Evolutionary conservation across 2,329 filamentous ascomycete genomes (phyloP).

Genomic region (Aspergillus terreus): DNA sequence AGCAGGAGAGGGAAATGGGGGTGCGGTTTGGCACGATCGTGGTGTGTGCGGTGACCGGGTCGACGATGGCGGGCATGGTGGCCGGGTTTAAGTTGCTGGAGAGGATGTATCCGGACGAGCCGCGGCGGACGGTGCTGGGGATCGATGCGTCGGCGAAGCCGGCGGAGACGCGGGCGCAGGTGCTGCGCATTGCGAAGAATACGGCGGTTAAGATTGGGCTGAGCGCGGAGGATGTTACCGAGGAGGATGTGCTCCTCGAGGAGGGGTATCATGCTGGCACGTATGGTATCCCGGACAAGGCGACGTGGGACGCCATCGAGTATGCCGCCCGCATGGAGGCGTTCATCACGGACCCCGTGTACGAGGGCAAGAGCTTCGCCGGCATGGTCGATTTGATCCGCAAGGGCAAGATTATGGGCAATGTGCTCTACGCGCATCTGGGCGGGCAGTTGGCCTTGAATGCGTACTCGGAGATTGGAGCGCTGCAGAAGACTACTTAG

Average conservation of each 20-base stretch:
- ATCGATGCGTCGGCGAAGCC: conserved; percentile 62
- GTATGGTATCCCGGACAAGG: conserved; percentile 65
- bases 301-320: conserved; percentile 65
- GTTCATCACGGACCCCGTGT: conserved; percentile 72
- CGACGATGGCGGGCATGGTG: conserved; percentile 68
- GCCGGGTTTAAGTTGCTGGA: conserved; percentile 67
- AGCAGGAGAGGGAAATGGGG: conserved; percentile 59
- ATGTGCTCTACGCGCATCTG: conserved; percentile 68
- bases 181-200: conserved; percentile 62
- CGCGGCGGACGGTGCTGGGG: conserved; percentile 57
- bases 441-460: conserved; percentile 68
- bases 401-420: conserved; percentile 60
- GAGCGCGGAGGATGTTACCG: conserved; percentile 56
- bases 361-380: conserved; percentile 71
- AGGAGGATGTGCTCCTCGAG: conserved; percentile 61
- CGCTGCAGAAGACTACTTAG: conserved; percentile 6
- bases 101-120: conserved; percentile 38
- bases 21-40: conserved; percentile 66
- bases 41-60: conserved; percentile 69
- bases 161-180: conserved; percentile 60
- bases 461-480: conserved; percentile 55
- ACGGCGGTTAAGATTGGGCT: conserved; percentile 64
- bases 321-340: conserved; percentile 66
- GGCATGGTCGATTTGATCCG: conserved; percentile 67
- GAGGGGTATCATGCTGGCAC: conserved; percentile 63